Conservation (phyloP, 306 rosid genomes). For the Trichosanthes cucumerina region DNA sequence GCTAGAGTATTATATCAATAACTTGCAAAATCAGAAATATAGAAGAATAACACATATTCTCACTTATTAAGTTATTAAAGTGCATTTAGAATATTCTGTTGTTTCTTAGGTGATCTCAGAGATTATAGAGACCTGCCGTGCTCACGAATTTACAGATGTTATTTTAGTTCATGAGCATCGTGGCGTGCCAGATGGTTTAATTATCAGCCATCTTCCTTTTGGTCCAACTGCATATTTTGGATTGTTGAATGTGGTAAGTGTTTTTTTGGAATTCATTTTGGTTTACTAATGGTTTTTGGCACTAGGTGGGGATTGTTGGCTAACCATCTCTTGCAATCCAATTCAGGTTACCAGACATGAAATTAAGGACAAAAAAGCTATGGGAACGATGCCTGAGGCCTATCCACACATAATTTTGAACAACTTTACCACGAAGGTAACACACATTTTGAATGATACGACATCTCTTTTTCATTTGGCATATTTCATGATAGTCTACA, state of each 20-base stretch:
- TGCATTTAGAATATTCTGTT: background rate
- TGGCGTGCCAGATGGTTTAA: conserved; percentile 87
- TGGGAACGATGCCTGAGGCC: conserved; percentile 94
- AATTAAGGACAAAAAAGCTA: conserved; percentile 62
- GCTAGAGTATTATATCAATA: background rate
- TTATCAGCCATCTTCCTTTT: conserved; percentile 71
- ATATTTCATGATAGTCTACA: background rate
- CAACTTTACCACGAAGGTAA: conserved; percentile 82
- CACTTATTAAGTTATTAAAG: background rate
- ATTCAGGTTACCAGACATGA: conserved; percentile 87
- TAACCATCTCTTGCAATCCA: conserved; percentile 25
- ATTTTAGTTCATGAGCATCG: conserved; percentile 84
- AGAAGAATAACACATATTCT: background rate
- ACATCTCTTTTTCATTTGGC: background rate
- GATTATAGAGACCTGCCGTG: conserved; percentile 74
- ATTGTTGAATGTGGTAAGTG: conserved; percentile 73
- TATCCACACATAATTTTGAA: conserved; percentile 74
- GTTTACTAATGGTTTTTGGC: background rate
- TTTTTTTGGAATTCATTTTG: conserved; percentile 9
- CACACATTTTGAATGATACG: background rate
- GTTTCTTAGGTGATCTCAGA: conserved; percentile 71
- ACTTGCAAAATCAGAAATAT: background rate
- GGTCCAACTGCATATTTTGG: conserved; percentile 97
- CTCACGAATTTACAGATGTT: conserved; percentile 81
- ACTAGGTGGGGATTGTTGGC: conserved; percentile 1